Conservation (phyloP, 306 rosid species). For the Acacia confusa region DNA sequence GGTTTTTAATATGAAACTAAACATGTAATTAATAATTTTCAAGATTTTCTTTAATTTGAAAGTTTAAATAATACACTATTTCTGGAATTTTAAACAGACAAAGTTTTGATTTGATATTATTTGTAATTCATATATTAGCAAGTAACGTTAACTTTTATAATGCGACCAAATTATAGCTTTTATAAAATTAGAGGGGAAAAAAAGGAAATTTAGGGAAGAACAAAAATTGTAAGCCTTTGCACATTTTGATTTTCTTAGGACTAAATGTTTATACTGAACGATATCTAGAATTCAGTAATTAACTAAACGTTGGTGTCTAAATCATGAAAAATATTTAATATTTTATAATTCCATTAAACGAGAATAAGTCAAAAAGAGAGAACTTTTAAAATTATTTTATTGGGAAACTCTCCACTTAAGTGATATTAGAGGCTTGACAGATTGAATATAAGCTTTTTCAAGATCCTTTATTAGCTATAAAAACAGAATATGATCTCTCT, state of each 20-base stretch:
- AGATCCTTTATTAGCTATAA: background rate
- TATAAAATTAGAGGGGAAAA: background rate
- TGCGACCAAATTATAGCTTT: background rate
- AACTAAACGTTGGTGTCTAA: background rate
- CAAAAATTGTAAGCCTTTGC: background rate
- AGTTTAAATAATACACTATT: background rate
- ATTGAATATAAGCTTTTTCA: background rate
- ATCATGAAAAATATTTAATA: background rate
- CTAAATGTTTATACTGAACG: background rate
- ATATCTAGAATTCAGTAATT: background rate
- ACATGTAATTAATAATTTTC: background rate
- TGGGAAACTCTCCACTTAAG: background rate
- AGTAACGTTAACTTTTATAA: background rate
- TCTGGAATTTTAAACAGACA: too few species aligned
- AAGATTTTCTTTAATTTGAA: background rate
- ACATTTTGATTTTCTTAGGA: background rate
- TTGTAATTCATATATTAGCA: too few species aligned
- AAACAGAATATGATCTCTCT: slow-evolving; percentile 22
- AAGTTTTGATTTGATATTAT: too few species aligned
- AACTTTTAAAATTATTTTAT: background rate
- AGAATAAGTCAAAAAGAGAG: background rate
- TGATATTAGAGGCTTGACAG: background rate
- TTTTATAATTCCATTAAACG: background rate
- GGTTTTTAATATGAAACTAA: background rate
- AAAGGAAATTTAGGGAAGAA: background rate